A percentile compares a stretch with the other conserved stretches of the same genome.
These are phyloP conservation scores for Penicillium macrosclerotiorum DNA, from an alignment of 495 filamentous ascomycete genomes.

Conservation along the genomic window DNA sequence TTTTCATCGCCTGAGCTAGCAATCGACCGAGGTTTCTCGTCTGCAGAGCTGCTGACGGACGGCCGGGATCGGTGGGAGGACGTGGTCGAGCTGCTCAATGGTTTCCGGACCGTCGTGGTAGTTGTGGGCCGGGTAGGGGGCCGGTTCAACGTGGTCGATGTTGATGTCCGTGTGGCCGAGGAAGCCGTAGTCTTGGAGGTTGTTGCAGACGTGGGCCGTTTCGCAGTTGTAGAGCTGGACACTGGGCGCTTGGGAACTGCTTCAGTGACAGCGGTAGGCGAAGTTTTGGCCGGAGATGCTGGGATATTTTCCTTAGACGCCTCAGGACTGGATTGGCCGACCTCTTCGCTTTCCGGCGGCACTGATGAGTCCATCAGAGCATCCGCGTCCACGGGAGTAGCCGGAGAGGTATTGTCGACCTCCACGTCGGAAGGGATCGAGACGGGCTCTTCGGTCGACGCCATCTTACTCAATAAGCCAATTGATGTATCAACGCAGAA, in stretches of 20 bases:
- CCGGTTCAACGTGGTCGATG: slow-evolving; percentile 39
- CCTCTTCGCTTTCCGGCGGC: slow-evolving; percentile 40
- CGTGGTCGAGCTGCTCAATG: slow-evolving; percentile 38
- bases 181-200: slow-evolving; percentile 29
- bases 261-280: slow-evolving; percentile 21
- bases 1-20: slow-evolving; percentile 49
- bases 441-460: slow-evolving; percentile 40
- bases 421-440: slow-evolving; percentile 27
- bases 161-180: slow-evolving; percentile 28
- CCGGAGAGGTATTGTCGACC: slow-evolving; percentile 33
- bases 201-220: slow-evolving; percentile 35
- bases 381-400: slow-evolving; percentile 43
- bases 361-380: slow-evolving; percentile 36
- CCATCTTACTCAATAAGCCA: slow-evolving; percentile 31
- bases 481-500: slow-evolving; percentile 8
- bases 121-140: slow-evolving; percentile 44
- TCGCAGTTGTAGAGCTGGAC: slow-evolving; percentile 31
- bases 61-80: slow-evolving; percentile 44
- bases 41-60: slow-evolving; percentile 49
- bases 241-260: slow-evolving; percentile 31
- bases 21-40: slow-evolving; percentile 44
- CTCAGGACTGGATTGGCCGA: slow-evolving; percentile 39
- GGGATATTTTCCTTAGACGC: slow-evolving; percentile 38
- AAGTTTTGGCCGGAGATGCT: slow-evolving; percentile 32
- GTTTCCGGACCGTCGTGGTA: slow-evolving; percentile 38